Percentiles rank a stretch among this genome's conserved stretches.
Conservation (phyloP, 768 basidiomycete species). For the Candolleomyces aberdarensis region DNA sequence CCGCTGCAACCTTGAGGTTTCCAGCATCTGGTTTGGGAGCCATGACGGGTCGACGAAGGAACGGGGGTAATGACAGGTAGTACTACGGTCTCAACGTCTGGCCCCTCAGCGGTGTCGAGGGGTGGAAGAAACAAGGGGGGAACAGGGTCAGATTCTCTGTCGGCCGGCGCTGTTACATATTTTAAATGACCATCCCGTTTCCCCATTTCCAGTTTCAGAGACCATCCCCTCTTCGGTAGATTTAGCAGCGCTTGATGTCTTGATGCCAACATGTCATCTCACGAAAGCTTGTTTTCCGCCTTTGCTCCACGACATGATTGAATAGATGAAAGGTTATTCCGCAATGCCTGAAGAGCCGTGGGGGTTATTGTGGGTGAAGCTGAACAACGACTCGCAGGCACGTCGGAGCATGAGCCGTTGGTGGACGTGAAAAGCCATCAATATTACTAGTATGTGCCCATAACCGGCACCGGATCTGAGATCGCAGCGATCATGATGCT, state of each 20-base stretch:
- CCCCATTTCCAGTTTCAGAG: too few species aligned
- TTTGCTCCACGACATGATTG: neutral
- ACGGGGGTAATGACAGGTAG: neutral
- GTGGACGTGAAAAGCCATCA: neutral
- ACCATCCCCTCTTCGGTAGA: too few species aligned
- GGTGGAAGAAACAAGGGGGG: too few species aligned
- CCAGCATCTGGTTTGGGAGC: slow-evolving; percentile 27
- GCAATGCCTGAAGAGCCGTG: neutral
- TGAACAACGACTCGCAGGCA: too few species aligned
- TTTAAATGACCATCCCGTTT: too few species aligned
- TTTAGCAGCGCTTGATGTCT: neutral
- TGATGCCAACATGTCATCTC: neutral
- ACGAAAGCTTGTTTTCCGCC: too few species aligned
- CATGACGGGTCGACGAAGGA: slow-evolving; percentile 22
- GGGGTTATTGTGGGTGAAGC: too few species aligned
- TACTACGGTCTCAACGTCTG: neutral
- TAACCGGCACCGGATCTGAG: too few species aligned
- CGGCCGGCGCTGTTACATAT: too few species aligned
- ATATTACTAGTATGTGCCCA: neutral
- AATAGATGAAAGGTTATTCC: neutral
- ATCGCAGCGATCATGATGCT: too few species aligned
- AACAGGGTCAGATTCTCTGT: too few species aligned
- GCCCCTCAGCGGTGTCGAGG: too few species aligned
- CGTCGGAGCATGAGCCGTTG: neutral
- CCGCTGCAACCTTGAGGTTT: slow-evolving; percentile 56